Percentiles rank a stretch among this genome's conserved stretches.
Evolutionary conservation across 2,329 filamentous ascomycete genomes (phyloP).

Genomic region (Cladosporium cucumerinum): DNA sequence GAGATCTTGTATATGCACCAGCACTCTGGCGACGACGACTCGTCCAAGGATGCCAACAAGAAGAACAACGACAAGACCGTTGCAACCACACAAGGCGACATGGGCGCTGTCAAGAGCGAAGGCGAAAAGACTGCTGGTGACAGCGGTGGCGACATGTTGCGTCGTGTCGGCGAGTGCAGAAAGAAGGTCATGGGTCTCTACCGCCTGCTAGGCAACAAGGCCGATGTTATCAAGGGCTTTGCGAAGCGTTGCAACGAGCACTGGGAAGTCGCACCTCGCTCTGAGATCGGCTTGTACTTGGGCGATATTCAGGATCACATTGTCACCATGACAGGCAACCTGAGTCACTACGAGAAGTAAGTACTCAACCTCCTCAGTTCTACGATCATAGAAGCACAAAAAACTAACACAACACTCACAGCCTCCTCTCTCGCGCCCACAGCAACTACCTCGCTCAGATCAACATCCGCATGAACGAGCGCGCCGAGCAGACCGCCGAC

Average conservation of each 20-base stretch:
- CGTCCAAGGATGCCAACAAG: slow-evolving; percentile 23
- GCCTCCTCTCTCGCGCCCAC: slow-evolving; percentile 85
- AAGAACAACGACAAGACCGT: slow-evolving; percentile 30
- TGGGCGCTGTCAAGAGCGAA: slow-evolving; percentile 29
- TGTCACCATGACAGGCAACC: slow-evolving; percentile 95
- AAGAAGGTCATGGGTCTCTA: slow-evolving; percentile 98
- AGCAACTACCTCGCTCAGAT: slow-evolving; percentile 99
- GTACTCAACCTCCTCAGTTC: slow-evolving; percentile 39
- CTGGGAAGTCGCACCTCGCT: slow-evolving; percentile 91
- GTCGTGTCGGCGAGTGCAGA: slow-evolving; percentile 85
- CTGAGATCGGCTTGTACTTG: slow-evolving; percentile 94
- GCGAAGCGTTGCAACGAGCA: slow-evolving; percentile 97
- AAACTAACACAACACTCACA: slow-evolving; percentile 35
- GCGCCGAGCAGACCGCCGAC: slow-evolving; percentile 91
- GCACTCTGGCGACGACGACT: slow-evolving; percentile 35
- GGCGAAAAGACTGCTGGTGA: slow-evolving; percentile 41
- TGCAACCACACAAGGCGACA: slow-evolving; percentile 25
- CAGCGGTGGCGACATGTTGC: slow-evolving; percentile 74
- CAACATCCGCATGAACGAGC: slow-evolving; percentile 98
- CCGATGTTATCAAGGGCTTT: slow-evolving; percentile 98
- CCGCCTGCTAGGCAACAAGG: slow-evolving; percentile 89
- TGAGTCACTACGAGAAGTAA: slow-evolving; percentile 94
- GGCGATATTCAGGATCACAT: slow-evolving; percentile 99
- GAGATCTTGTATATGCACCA: slow-evolving; percentile 80
- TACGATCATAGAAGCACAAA: background rate